Base-by-base conservation (phyloP, 2,329 filamentous ascomycete species). In the Lizonia empirigonia region DNA sequence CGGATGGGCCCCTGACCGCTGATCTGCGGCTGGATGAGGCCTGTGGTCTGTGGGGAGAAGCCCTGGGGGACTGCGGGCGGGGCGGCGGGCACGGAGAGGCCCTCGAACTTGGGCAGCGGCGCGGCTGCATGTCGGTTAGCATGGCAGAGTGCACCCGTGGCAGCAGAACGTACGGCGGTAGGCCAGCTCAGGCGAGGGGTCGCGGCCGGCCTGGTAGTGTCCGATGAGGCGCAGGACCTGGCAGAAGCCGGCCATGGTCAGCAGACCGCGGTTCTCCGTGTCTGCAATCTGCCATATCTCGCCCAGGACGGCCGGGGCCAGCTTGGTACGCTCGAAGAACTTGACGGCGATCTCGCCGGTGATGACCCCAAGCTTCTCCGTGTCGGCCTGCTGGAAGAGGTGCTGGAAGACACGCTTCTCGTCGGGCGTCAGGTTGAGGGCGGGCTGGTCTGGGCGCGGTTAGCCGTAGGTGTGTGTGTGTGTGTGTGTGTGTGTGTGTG, bases 251-350 rank as follows among this genome's bases (percentile, higher is more conserved):
- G 91, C 85, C 16, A 91, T 91, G 26, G 92, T 97, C 62, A 99
- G 80, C 62, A 97, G 89, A 44, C 94, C 94, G 59, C 92, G 86
- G 78, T 99, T 99, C 78, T 97, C 93, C 61, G 85, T 91, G 78
- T 99, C 94, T 63, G 94, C 93, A 73, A 99, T 94, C 77, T 97
- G 93, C 94, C 94, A 99, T 82, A 99, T 97, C 89, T 96, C 74
- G 74, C 93, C 94, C 53, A 99, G 82, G 39, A 94, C 82, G 56
- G 90, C 86, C 45, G 92, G 90, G 55, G 93, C 86, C 39, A 99
- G 81, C 63, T 89, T 87, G 36, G 94, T 97, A 80, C 94, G 94
- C 76, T 97, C 92, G 71, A 99, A 99, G 80, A 99, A 97, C 73
- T 91, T 90, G 73, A 99, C 92, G 52, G 94, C 94, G 55, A 95